These are phyloP conservation scores for Fusarium equiseti DNA, from an alignment of 2,329 filamentous ascomycete genomes.

Conservation along the genomic window DNA sequence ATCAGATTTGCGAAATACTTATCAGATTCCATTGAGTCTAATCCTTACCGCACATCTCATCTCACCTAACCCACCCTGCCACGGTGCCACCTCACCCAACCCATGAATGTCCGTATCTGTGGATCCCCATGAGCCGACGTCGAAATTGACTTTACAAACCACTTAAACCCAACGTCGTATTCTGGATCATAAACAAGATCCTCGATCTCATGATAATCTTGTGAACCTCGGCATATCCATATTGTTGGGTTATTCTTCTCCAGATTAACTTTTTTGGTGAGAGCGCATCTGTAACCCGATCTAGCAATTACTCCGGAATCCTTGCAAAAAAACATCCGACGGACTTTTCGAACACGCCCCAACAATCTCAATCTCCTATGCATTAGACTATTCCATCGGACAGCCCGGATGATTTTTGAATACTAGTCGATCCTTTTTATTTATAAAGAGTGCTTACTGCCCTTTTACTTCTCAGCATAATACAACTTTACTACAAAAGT, in stretches of 20 bases:
- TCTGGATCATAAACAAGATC: background rate
- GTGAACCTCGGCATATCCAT: background rate
- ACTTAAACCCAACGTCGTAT: background rate
- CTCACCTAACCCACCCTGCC: background rate
- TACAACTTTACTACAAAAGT: too few species aligned
- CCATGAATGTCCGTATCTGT: background rate
- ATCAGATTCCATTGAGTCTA: background rate
- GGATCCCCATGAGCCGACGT: background rate
- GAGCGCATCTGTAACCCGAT: background rate
- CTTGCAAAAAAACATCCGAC: conserved; percentile 4
- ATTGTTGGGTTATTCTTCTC: background rate
- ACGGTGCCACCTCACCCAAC: too few species aligned
- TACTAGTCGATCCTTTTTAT: background rate
- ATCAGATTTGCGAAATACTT: background rate
- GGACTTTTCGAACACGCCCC: background rate
- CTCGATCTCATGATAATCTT: background rate
- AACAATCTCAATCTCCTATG: conserved; percentile 2
- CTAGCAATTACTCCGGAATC: background rate
- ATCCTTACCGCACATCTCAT: background rate
- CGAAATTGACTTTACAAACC: background rate
- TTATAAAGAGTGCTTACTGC: background rate
- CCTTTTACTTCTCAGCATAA: background rate
- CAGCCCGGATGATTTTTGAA: background rate
- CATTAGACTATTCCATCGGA: background rate
- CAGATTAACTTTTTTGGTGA: conserved; percentile 1